Base-by-base conservation (phyloP, 2,329 filamentous ascomycete species). In the Teratosphaeria gauchensis region DNA sequence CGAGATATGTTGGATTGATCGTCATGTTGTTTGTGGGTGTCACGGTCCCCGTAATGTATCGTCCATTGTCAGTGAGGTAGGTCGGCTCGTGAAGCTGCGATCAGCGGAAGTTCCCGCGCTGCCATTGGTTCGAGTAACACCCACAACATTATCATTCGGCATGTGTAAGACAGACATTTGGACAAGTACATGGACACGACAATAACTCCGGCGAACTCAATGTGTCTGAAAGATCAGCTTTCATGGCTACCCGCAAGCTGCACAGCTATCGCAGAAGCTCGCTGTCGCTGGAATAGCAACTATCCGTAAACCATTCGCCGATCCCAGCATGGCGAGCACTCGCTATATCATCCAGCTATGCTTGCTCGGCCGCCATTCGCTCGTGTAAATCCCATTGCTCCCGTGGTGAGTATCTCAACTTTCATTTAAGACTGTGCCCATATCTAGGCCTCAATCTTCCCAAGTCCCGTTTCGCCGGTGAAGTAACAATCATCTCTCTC, bases 1-100 rank as follows among this genome's bases (percentile, higher is more conserved):
- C 92, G 73, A 96, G 90, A 77, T 92, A 91, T 62, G 92, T 96
- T 66, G 92, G 90, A 77, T 91, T 89, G 78, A 96, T 91, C 75
- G 90, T 75, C 71, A 55, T 58, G 24, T 31, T 55, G 16, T 19
- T 16, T 48, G 19, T 48, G 42, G 2, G 7, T 48, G 42, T 6
- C 6, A 21, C 42, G 8, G 19, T 24, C 3, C 42, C 2, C 42
- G 42, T 5, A 19, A 21, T 19, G n/a, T 1, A 19, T 21, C n/a
- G n/a, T 19, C n/a, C n/a, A 7, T 8, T 48, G 42, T 6, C 8
- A 48, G 42, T 11, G 19, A 48, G 42, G 42, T 48, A 48, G 42
- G 42, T 48, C 42, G 42, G 42, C 42, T 48, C n/a, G 9, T 48
- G 42, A 19, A 48, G 42, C 42, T 48, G n/a, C 16, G 42, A 35